Conservation (phyloP, 208 protist genomes). For the Blechomonas ayalai region DNA sequence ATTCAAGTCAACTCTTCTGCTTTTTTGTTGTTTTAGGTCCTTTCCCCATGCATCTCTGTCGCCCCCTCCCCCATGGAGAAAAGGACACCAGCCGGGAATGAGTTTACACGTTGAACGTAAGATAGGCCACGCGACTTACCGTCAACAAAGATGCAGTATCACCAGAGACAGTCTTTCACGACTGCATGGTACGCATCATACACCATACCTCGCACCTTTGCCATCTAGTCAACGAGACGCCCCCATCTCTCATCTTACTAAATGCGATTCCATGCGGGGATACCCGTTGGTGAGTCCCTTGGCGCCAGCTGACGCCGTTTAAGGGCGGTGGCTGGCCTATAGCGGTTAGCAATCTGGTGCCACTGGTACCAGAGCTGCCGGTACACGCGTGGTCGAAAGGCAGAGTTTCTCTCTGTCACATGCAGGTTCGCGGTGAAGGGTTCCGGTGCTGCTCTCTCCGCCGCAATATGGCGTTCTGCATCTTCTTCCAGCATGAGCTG, state of each 20-base stretch:
- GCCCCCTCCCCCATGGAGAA: background rate
- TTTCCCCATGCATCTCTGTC: background rate
- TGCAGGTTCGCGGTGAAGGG: conserved; percentile 80
- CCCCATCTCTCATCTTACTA: conserved; percentile 7
- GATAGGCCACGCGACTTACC: too few species aligned
- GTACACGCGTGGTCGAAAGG: conserved; percentile 84
- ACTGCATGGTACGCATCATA: too few species aligned
- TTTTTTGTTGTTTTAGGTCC: background rate
- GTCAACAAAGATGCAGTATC: too few species aligned
- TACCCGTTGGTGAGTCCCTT: conserved; percentile 81
- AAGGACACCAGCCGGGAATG: too few species aligned
- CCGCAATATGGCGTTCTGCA: conserved; percentile 29
- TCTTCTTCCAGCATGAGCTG: conserved; percentile 48
- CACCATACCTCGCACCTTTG: too few species aligned
- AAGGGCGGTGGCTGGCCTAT: conserved; percentile 68
- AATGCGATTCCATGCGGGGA: conserved; percentile 82
- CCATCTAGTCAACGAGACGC: too few species aligned
- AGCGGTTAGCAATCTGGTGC: conserved; percentile 86
- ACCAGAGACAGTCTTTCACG: too few species aligned
- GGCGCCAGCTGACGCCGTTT: conserved; percentile 81
- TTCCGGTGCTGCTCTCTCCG: conserved; percentile 27
- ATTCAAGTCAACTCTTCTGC: too few species aligned
- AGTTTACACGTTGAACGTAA: too few species aligned
- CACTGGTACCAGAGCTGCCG: conserved; percentile 88
- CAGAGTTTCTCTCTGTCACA: conserved; percentile 64